Evolutionary conservation across 2,329 filamentous ascomycete species (phyloP).

Genomic region (Myriosclerotinia scirpicola): DNA sequence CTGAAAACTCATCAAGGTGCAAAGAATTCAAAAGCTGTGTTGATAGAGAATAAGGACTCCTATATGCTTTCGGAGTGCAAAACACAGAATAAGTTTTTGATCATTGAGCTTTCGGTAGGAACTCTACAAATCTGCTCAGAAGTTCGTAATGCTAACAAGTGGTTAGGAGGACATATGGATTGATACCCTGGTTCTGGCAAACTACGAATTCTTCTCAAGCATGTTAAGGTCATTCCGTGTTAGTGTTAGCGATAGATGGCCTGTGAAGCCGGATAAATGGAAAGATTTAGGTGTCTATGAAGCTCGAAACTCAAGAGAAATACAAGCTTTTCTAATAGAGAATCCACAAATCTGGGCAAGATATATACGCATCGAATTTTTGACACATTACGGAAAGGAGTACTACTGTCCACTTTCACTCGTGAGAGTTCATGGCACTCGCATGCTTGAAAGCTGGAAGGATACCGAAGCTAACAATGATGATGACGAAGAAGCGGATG

Average conservation of each 20-base stretch:
- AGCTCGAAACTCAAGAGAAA: conserved; percentile 86
- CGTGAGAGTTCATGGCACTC: conserved; percentile 85
- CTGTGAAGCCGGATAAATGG: conserved; percentile 90
- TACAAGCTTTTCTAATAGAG: conserved; percentile 91
- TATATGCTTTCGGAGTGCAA: conserved; percentile 96
- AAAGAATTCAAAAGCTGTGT: conserved; percentile 82
- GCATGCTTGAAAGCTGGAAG: conserved; percentile 91
- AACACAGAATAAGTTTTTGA: conserved; percentile 84
- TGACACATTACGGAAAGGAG: conserved; percentile 93
- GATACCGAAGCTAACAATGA: conserved; percentile 74
- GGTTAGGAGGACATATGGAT: conserved; percentile 63
- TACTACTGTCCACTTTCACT: conserved; percentile 94
- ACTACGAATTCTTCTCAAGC: conserved; percentile 98
- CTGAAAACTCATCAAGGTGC: conserved; percentile 85
- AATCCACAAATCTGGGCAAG: conserved; percentile 95
- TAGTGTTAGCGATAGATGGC: conserved; percentile 92
- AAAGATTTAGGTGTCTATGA: conserved; percentile 84
- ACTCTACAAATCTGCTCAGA: conserved; percentile 45
- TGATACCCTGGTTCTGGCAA: conserved; percentile 94
- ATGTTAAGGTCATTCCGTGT: conserved; percentile 90
- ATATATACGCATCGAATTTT: conserved; percentile 86
- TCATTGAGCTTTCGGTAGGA: conserved; percentile 84
- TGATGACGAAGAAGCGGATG: conserved; percentile 45
- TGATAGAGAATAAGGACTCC: conserved; percentile 96
- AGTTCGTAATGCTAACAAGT: conserved; percentile 26